A percentile compares a stretch with the other conserved stretches of the same genome.
Conservation (phyloP, 306 rosid species). For the Acacia confusa region DNA sequence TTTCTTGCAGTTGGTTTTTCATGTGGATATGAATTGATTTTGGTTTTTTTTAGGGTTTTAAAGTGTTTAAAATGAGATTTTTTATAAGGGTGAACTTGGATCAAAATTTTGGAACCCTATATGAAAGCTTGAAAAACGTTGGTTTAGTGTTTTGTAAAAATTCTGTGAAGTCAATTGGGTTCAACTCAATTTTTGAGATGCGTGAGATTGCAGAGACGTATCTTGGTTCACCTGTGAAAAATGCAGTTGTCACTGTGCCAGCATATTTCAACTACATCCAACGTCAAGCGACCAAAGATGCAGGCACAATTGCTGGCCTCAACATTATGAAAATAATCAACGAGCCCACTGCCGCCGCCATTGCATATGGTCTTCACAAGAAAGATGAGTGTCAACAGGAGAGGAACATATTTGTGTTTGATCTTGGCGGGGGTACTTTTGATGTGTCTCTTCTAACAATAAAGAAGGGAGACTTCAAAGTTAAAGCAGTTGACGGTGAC, state of each 20-base stretch:
- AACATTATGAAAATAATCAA: neutral
- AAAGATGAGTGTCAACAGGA: neutral
- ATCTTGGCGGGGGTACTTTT: conserved; percentile 14
- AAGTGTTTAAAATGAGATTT: too few relatives aligned
- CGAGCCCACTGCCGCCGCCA: conserved; percentile 33
- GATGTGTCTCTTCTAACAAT: conserved; percentile 26
- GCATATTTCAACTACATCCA: conserved; percentile 16
- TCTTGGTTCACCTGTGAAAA: neutral
- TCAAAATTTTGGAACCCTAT: too few relatives aligned
- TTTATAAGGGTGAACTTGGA: too few relatives aligned
- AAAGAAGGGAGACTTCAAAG: neutral
- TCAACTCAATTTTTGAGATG: too few relatives aligned
- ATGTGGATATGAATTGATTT: too few relatives aligned
- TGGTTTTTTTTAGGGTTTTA: too few relatives aligned
- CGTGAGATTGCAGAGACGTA: neutral
- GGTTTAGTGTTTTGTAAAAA: too few relatives aligned
- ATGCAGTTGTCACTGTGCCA: conserved; percentile 29
- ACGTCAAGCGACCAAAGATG: conserved; percentile 23
- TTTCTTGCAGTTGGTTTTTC: too few relatives aligned
- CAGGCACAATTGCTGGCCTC: conserved; percentile 21
- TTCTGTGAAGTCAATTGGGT: too few relatives aligned
- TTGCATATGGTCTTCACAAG: conserved; percentile 14
- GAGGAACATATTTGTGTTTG: neutral
- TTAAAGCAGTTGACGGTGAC: conserved; percentile 5
- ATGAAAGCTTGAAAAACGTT: too few relatives aligned